Evolutionary conservation across 306 rosid species (phyloP).

Genomic region (Adenanthera pavonina): DNA sequence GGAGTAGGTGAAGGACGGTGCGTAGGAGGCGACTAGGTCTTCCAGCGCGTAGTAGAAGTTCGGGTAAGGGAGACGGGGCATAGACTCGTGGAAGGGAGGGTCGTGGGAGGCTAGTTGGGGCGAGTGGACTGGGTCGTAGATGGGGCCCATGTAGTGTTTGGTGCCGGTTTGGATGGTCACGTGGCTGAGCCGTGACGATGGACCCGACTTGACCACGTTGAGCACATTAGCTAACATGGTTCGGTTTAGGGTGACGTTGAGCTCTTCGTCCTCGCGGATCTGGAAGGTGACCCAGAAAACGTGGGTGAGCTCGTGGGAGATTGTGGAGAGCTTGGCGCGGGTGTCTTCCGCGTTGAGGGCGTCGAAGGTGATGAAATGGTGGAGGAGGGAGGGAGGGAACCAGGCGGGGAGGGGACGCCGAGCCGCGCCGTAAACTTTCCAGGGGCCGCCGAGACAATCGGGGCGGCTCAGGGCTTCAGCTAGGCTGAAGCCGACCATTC

Average conservation of each 20-base stretch:
- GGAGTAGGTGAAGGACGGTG: conserved; percentile 25
- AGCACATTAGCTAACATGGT: conserved; percentile 45
- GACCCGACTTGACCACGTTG: conserved; percentile 22
- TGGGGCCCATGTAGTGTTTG: conserved; percentile 54
- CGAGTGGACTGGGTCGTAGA: conserved; percentile 7
- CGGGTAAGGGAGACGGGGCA: conserved; percentile 43
- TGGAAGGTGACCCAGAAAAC: conserved; percentile 49
- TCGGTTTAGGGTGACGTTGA: conserved; percentile 23
- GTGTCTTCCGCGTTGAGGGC: conserved; percentile 36
- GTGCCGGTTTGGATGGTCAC: conserved; percentile 52
- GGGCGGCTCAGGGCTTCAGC: conserved; percentile 42
- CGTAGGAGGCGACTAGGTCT: conserved; percentile 30
- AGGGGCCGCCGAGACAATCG: conserved; percentile 40
- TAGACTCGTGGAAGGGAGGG: conserved; percentile 42
- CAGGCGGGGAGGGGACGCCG: conserved; percentile 29
- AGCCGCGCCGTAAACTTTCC: conserved; percentile 50
- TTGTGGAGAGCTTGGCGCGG: conserved; percentile 33
- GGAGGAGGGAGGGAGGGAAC: conserved; percentile 43
- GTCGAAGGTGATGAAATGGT: conserved; percentile 43
- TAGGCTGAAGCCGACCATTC: conserved; percentile 51
- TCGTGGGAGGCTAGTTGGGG: conserved; percentile 28
- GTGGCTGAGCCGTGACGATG: conserved; percentile 27
- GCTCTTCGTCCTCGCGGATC: conserved; percentile 26
- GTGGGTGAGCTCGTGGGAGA: conserved; percentile 47
- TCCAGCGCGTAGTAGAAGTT: conserved; percentile 56